phyloP scores from a whole-genome alignment of 2,329 filamentous ascomycete species.

The Hymenotorrendiella dingleyae region DNA sequence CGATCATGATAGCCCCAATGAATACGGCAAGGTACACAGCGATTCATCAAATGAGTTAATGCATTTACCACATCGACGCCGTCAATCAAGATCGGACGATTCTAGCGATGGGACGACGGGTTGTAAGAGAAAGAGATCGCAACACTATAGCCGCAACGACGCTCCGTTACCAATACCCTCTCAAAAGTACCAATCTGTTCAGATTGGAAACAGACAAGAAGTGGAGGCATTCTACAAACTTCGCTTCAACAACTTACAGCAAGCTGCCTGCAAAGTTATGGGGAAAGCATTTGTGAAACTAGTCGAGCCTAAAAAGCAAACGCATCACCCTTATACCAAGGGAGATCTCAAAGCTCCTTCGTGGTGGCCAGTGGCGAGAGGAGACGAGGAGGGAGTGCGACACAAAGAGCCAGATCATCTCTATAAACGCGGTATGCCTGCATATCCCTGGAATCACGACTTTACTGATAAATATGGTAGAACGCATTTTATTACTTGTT shows the following conservation, averaged over 20 bases:
- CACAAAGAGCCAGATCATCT: conserved; percentile 72
- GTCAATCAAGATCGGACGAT: conserved; percentile 19
- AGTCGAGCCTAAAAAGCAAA: conserved; percentile 72
- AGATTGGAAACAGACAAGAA: conserved; percentile 47
- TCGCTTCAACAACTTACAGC: conserved; percentile 61
- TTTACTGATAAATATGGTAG: conserved; percentile 32
- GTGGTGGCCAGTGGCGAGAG: conserved; percentile 59
- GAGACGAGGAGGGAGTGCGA: conserved; percentile 50
- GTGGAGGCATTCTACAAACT: conserved; percentile 56
- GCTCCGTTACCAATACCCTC: conserved; percentile 14
- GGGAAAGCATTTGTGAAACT: conserved; percentile 72
- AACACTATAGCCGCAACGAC: conserved; percentile 16
- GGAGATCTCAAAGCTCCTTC: conserved; percentile 55
- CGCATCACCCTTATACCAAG: conserved; percentile 66
- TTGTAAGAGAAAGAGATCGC: conserved; percentile 20
- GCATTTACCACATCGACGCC: conserved; percentile 7
- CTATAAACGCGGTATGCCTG: conserved; percentile 53
- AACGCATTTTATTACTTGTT: conserved; percentile 51
- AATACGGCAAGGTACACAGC: conserved; percentile 14
- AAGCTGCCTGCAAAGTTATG: conserved; percentile 65
- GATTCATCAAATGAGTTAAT: conserved; percentile 15
- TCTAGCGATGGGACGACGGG: conserved; percentile 18
- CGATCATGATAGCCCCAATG: conserved; percentile 12
- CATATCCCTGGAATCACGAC: background rate
- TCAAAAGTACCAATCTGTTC: conserved; percentile 33